A percentile compares a stretch with the other conserved stretches of the same genome.
Conservation (phyloP, 23 red algal species). For the Pyropia haitanensis region DNA sequence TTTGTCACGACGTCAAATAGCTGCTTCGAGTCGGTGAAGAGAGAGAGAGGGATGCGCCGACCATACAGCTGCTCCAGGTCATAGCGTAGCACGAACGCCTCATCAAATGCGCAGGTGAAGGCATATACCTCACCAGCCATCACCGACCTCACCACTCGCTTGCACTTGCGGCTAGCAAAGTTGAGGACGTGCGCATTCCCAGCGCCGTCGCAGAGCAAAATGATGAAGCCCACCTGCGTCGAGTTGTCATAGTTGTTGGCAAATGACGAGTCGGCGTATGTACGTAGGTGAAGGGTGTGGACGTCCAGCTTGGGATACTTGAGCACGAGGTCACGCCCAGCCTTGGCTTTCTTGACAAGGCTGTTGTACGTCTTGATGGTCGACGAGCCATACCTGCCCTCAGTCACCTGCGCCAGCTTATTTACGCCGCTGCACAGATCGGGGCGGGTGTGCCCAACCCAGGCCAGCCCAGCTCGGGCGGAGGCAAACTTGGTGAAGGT, state of each 20-base stretch:
- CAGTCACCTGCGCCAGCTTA: slow-evolving; percentile 8
- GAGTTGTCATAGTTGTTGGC: slow-evolving; percentile 16
- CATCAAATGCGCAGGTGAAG: slow-evolving; percentile 7
- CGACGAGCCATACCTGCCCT: background rate
- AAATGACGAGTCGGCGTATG: slow-evolving; percentile 11
- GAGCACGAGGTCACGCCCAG: background rate
- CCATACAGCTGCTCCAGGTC: slow-evolving; percentile 5
- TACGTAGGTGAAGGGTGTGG: background rate
- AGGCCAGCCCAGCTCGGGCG: slow-evolving; percentile 3
- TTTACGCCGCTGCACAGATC: slow-evolving; percentile 1
- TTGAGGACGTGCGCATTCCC: slow-evolving; percentile 1
- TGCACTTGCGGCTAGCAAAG: slow-evolving; percentile 12
- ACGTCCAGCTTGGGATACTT: background rate
- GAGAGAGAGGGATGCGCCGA: too few relatives aligned
- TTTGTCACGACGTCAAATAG: slow-evolving; percentile 10
- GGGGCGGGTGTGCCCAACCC: slow-evolving; percentile 5
- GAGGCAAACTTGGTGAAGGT: background rate
- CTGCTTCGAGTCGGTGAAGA: slow-evolving; percentile 20
- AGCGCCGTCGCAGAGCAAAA: background rate
- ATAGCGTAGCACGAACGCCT: background rate
- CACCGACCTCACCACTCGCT: slow-evolving; percentile 13
- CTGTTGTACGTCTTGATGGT: background rate
- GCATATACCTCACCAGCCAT: slow-evolving; percentile 15
- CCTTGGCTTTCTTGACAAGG: slow-evolving; percentile 2
- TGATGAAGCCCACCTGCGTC: slow-evolving; percentile 15